phyloP scores from a whole-genome alignment of 1,284 basidiomycete species.

The Melampsora larici-populina region DNA sequence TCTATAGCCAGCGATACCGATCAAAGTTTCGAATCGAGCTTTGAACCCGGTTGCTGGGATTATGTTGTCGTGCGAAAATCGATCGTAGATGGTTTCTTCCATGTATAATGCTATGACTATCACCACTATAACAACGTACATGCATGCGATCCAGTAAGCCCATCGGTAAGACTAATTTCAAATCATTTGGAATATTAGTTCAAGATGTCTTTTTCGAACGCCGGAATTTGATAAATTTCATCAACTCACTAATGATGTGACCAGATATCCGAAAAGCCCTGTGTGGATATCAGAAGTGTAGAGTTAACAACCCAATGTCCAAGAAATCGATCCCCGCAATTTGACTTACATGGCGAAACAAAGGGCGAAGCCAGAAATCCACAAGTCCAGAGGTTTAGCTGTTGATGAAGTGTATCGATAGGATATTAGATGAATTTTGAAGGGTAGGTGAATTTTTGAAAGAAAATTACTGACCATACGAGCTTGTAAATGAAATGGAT shows the following conservation, averaged over 20 bases:
- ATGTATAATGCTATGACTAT: slow-evolving; percentile 61
- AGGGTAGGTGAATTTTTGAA: too few species aligned
- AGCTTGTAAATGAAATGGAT: slow-evolving; percentile 71
- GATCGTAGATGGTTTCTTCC: slow-evolving; percentile 70
- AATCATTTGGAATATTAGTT: too few species aligned
- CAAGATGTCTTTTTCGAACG: too few species aligned
- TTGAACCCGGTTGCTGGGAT: slow-evolving; percentile 60
- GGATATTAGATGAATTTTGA: too few species aligned
- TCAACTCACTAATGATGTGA: slow-evolving; percentile 10
- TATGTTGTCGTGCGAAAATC: slow-evolving; percentile 61
- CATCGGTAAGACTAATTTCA: slow-evolving; percentile 61
- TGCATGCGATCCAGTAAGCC: slow-evolving; percentile 67
- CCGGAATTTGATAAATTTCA: too few species aligned
- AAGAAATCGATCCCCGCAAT: neutral
- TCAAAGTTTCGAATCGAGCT: slow-evolving; percentile 63
- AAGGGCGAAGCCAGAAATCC: slow-evolving; percentile 43
- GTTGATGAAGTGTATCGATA: neutral
- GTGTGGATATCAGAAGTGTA: neutral
- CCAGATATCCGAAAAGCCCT: slow-evolving; percentile 40
- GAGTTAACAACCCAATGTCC: neutral
- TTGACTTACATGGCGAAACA: slow-evolving; percentile 33
- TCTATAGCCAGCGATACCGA: slow-evolving; percentile 64
- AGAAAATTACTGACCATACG: slow-evolving; percentile 64
- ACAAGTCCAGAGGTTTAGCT: slow-evolving; percentile 55
- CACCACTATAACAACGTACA: slow-evolving; percentile 63